Percentiles rank a stretch among this genome's conserved stretches.
Evolutionary conservation across 1,284 basidiomycete species (phyloP).

Genomic region (Melanopsichium pennsylvanicum): DNA sequence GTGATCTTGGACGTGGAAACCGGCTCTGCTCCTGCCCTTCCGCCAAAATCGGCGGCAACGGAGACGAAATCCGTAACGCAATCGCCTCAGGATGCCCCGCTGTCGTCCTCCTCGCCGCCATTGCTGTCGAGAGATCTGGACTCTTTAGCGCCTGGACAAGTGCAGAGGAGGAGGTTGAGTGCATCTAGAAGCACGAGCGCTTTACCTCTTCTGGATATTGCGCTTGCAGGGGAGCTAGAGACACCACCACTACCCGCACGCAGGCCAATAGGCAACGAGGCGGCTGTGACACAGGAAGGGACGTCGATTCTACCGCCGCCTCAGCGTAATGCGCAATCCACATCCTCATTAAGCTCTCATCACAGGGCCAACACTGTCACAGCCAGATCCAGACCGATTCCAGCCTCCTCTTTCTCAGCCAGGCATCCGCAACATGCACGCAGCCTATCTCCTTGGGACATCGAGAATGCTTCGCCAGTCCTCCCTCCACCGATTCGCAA

Average conservation of each 20-base stretch:
- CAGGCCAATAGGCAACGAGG: slow-evolving; percentile 4
- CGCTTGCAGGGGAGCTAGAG: slow-evolving; percentile 3
- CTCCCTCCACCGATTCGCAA: slow-evolving; percentile 29
- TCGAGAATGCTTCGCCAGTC: slow-evolving; percentile 6
- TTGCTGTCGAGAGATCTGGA: slow-evolving; percentile 13
- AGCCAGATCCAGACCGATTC: slow-evolving; percentile 20
- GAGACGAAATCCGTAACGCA: background rate
- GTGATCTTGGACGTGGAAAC: slow-evolving; percentile 13
- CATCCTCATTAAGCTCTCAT: background rate
- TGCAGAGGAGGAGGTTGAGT: slow-evolving; percentile 20
- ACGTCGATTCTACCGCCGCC: slow-evolving; percentile 29
- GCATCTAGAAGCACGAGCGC: slow-evolving; percentile 33
- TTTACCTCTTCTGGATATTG: slow-evolving; percentile 11
- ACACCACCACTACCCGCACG: slow-evolving; percentile 20
- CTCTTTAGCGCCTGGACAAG: background rate
- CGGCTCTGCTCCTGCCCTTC: slow-evolving; percentile 4
- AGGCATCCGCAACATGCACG: slow-evolving; percentile 8
- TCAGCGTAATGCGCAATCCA: slow-evolving; percentile 13
- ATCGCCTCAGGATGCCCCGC: slow-evolving; percentile 6
- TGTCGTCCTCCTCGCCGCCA: slow-evolving; percentile 7
- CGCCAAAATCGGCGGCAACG: background rate
- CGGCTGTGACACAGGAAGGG: slow-evolving; percentile 1
- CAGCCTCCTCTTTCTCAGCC: slow-evolving; percentile 9
- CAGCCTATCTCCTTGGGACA: slow-evolving; percentile 15
- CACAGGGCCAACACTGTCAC: slow-evolving; percentile 34